Evolutionary conservation across 2,329 filamentous ascomycete species (phyloP), one percentile per base, ranked within the genome.

Genomic region (Davidsoniella virescens): DNA sequence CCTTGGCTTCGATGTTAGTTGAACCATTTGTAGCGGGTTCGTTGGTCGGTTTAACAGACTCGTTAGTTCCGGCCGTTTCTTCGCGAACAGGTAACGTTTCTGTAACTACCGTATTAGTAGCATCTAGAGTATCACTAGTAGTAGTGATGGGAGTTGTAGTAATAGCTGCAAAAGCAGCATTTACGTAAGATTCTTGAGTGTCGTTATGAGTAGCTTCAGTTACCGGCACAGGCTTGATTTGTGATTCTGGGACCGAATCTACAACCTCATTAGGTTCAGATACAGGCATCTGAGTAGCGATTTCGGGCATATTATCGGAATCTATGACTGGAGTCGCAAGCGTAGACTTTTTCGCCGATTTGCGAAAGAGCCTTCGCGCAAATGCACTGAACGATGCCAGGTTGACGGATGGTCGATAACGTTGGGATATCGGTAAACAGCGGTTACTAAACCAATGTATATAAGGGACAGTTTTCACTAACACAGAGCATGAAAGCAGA

Each of bases 1-100:
- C 29, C 40, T 47, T 42, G 41, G 20, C n/a, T 23, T 33, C 45
- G 20, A 45, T 23, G 50, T 41, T 39, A 20, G 46, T 47, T 52
- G 54, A 29, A 47, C 44, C 44, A 47, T 50, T 26, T 50, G 36
- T 23, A 5, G 54, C 44, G 29, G 53, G 50, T 12, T 48, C n/a
- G n/a, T 49, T 45, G n/a, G 53, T 33, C 17, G 48, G 46, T 26
- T 42, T 2, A 17, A 23, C 5, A 5, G 40, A 10, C 40, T 23
- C 17, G 40, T 12, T 9, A 16, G 40, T 25, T 23, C 23, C 40
- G 9, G n/a, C 7, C 2, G 40, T n/a, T n/a, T 12, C 40, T 3
- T 1, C 16, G 9, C 9, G 4, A 5, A 10, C 39, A 12, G 20
- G 8, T 10, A 2, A 6, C 12, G 39, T 16, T 17, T 33, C 29